phyloP scores from a whole-genome alignment of 2,329 filamentous ascomycete genomes.

The Calonectria honghensis region DNA sequence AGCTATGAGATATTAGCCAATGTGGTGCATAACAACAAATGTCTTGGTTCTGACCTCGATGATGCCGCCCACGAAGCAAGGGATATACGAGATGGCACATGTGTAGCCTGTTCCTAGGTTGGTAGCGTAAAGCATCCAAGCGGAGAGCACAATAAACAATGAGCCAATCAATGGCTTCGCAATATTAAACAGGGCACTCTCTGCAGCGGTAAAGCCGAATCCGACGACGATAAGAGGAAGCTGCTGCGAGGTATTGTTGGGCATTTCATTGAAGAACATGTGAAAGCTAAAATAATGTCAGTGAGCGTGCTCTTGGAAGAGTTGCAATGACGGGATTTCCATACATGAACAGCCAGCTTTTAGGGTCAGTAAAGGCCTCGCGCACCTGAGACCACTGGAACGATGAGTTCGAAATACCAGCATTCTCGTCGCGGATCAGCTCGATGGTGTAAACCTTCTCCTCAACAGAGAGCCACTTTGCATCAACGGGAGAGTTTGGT shows the following conservation, averaged over 20 bases:
- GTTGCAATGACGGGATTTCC: background rate
- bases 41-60: background rate
- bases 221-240: background rate
- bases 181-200: background rate
- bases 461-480: background rate
- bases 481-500: constrained; percentile 1
- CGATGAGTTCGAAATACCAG: background rate
- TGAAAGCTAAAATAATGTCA: background rate
- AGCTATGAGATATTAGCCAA: background rate
- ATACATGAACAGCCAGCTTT: constrained; percentile 5
- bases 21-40: background rate
- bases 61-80: constrained; percentile 7
- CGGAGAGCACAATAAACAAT: background rate
- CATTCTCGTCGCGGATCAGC: constrained; percentile 4
- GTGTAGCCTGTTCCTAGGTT: background rate
- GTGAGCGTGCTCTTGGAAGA: background rate
- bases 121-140: background rate
- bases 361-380: background rate
- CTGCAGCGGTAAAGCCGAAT: background rate
- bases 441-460: constrained; percentile 1
- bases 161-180: background rate
- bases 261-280: constrained; percentile 1
- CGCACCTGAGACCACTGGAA: constrained; percentile 6
- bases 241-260: constrained; percentile 3
- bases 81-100: constrained; percentile 1